Percentiles rank a stretch among this genome's conserved stretches.
phyloP scores from a whole-genome alignment of 495 filamentous ascomycete species.

The Aspergillus hancockii region DNA sequence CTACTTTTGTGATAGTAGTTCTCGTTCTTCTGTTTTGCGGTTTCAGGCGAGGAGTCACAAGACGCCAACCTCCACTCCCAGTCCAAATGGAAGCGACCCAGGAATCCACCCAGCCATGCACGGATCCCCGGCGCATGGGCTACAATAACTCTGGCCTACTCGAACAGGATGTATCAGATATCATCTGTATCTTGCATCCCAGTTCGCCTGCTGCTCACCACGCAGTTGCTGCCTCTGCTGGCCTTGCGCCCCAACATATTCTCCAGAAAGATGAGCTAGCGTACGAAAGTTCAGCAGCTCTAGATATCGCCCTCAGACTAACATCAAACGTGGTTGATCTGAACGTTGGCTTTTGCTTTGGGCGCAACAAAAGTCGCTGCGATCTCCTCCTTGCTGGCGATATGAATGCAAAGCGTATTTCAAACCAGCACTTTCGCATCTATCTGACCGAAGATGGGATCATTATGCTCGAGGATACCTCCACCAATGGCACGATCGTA shows the following conservation, averaged over 20 bases:
- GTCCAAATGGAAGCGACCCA: slow-evolving; percentile 55
- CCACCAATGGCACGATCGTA: slow-evolving; percentile 90
- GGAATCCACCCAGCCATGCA: slow-evolving; percentile 75
- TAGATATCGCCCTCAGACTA: slow-evolving; percentile 78
- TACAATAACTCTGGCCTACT: slow-evolving; percentile 74
- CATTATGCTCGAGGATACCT: slow-evolving; percentile 88
- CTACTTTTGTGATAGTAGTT: slow-evolving; percentile 22
- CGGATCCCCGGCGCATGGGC: slow-evolving; percentile 77
- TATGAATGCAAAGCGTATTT: slow-evolving; percentile 63
- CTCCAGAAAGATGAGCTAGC: slow-evolving; percentile 47
- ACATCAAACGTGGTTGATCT: slow-evolving; percentile 68
- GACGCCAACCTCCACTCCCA: slow-evolving; percentile 17
- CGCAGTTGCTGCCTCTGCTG: slow-evolving; percentile 56
- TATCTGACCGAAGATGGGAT: slow-evolving; percentile 75
- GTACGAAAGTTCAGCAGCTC: slow-evolving; percentile 36
- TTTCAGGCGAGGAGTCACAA: slow-evolving; percentile 11
- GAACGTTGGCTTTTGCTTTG: slow-evolving; percentile 76
- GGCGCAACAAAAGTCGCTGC: slow-evolving; percentile 67
- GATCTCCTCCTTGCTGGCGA: slow-evolving; percentile 67
- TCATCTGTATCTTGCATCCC: slow-evolving; percentile 87
- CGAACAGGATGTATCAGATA: slow-evolving; percentile 79
- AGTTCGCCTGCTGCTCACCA: slow-evolving; percentile 67
- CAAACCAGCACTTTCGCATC: slow-evolving; percentile 91
- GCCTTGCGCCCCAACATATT: slow-evolving; percentile 56
- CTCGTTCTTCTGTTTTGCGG: slow-evolving; percentile 12